Evolutionary conservation across 139 green algal species (phyloP).

Genomic region (Gonium pectorale): DNA sequence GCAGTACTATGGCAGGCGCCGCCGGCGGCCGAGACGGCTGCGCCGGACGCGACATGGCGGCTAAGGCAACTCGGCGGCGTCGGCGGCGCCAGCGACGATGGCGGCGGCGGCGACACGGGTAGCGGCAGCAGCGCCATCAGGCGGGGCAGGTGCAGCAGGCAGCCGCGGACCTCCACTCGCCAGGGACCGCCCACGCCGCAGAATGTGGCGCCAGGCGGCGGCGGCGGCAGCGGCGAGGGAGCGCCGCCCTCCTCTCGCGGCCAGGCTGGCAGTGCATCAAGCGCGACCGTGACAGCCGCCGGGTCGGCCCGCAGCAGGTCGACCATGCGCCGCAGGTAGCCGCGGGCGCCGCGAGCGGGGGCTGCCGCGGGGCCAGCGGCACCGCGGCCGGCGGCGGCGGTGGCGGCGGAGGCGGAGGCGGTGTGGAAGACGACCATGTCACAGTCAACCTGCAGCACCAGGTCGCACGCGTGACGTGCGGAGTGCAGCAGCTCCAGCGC

Average conservation of each 20-base stretch:
- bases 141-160: slow-evolving; percentile 34
- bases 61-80: too few relatives aligned
- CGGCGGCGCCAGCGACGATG: too few relatives aligned
- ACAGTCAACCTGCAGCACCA: slow-evolving; percentile 8
- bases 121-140: background rate
- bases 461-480: background rate
- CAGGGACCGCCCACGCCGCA: background rate
- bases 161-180: slow-evolving; percentile 44
- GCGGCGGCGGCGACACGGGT: background rate
- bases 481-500: background rate
- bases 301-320: background rate
- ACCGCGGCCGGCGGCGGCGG: background rate
- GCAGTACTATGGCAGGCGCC: too few relatives aligned
- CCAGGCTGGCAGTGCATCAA: background rate
- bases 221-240: too few relatives aligned
- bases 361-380: too few relatives aligned
- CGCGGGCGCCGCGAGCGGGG: too few relatives aligned
- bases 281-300: background rate
- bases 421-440: background rate
- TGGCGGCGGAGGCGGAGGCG: background rate
- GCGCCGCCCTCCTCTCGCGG: too few relatives aligned
- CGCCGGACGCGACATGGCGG: too few relatives aligned
- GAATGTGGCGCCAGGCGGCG: background rate
- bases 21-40: too few relatives aligned
- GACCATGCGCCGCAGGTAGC: background rate